Conservation (phyloP, 805 yeast species). For the Nakazawaea molendinolei region DNA sequence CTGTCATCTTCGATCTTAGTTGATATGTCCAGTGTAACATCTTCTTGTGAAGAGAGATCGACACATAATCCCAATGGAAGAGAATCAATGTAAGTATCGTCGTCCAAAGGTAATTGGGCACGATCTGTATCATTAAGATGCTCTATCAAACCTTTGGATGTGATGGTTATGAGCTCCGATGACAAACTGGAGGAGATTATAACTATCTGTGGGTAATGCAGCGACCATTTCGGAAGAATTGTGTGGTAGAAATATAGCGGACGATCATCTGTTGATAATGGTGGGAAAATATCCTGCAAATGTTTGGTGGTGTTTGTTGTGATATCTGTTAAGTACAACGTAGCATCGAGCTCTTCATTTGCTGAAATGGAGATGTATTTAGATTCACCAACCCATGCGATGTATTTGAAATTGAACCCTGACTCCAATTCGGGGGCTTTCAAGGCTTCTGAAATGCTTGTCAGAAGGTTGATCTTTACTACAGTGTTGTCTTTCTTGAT, state of each 20-base stretch:
- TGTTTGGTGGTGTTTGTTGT: constrained; percentile 21
- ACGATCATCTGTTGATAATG: constrained; percentile 46
- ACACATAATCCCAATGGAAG: constrained; percentile 65
- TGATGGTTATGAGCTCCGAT: constrained; percentile 49
- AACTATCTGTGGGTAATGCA: constrained; percentile 24
- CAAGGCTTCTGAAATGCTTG: constrained; percentile 10
- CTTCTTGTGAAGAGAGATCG: constrained; percentile 43
- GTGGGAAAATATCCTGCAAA: constrained; percentile 40
- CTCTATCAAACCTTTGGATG: constrained; percentile 29
- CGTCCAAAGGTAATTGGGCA: constrained; percentile 69
- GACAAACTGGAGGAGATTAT: constrained; percentile 58
- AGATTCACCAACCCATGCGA: constrained; percentile 15
- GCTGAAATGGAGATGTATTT: constrained; percentile 23
- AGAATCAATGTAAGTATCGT: constrained; percentile 58
- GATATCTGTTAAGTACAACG: constrained; percentile 20
- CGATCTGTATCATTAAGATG: constrained; percentile 64
- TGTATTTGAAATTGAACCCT: constrained; percentile 13
- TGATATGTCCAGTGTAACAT: constrained; percentile 43
- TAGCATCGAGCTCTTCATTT: constrained; percentile 25
- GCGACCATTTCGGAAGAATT: constrained; percentile 34
- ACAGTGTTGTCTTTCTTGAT: constrained; percentile 13
- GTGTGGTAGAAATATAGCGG: constrained; percentile 38
- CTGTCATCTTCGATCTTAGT: constrained; percentile 24
- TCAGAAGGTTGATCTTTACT: constrained; percentile 12
- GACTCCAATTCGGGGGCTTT: constrained; percentile 17